A percentile compares a stretch with the other conserved stretches of the same genome.
These are phyloP conservation scores for Drechslerella stenobrocha DNA, from an alignment of 2,329 filamentous ascomycete genomes.

Conservation along the genomic window DNA sequence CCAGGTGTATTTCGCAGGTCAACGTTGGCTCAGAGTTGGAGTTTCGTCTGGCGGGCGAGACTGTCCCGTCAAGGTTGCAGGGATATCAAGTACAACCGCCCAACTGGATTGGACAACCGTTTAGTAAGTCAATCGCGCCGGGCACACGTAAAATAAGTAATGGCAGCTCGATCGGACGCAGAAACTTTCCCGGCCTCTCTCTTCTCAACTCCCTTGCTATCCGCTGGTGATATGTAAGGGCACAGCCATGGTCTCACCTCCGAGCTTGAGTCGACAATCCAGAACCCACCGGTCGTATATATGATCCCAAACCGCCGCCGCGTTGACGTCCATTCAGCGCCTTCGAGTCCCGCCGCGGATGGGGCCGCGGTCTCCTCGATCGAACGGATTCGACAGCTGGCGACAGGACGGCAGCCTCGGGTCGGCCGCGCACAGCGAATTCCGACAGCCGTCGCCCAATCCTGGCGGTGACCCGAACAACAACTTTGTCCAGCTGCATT, in stretches of 20 bases:
- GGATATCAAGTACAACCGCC: constrained; percentile 33
- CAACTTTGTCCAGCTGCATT: constrained; percentile 43
- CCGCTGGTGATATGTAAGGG: neutral
- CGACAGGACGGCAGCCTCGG: constrained; percentile 36
- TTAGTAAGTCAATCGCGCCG: constrained; percentile 36
- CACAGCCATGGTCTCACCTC: constrained; percentile 24
- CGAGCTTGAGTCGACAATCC: constrained; percentile 16
- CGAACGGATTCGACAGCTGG: constrained; percentile 40
- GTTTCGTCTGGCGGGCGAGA: constrained; percentile 14
- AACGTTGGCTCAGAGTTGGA: constrained; percentile 14
- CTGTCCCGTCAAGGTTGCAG: constrained; percentile 32
- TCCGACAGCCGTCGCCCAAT: constrained; percentile 43
- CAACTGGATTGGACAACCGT: constrained; percentile 24
- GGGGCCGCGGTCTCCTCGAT: constrained; percentile 47
- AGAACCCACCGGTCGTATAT: constrained; percentile 24
- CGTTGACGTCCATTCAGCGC: constrained; percentile 46
- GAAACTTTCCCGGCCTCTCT: constrained; percentile 14
- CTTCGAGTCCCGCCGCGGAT: constrained; percentile 40
- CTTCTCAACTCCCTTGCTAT: constrained; percentile 12
- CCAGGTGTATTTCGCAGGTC: constrained; percentile 1
- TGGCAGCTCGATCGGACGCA: constrained; percentile 21
- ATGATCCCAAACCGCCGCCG: constrained; percentile 41
- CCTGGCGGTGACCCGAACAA: constrained; percentile 39
- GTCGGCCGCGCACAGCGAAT: constrained; percentile 37
- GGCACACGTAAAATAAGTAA: constrained; percentile 21